Evolutionary conservation across 2,329 filamentous ascomycete genomes (phyloP).

Genomic region (Alternaria panax): DNA sequence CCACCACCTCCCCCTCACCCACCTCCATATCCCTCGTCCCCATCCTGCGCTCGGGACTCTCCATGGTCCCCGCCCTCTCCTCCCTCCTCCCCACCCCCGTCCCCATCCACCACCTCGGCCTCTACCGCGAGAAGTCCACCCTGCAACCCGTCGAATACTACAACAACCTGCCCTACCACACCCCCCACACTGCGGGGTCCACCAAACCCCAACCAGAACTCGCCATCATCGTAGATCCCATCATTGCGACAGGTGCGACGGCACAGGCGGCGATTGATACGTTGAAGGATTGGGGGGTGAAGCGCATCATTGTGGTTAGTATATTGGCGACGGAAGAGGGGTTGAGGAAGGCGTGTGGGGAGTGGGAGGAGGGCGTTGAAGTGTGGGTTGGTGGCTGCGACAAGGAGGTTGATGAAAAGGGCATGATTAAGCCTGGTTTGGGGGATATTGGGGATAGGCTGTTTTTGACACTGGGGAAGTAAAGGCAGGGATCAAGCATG

Average conservation of each 20-base stretch:
- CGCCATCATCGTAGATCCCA: conserved; percentile 86
- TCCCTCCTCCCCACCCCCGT: conserved; percentile 80
- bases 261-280: conserved; percentile 89
- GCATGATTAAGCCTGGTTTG: conserved; percentile 90
- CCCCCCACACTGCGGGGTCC: conserved; percentile 48
- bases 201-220: conserved; percentile 59
- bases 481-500: background rate
- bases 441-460: conserved; percentile 91
- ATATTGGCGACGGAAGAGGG: conserved; percentile 77
- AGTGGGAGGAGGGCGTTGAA: conserved; percentile 80
- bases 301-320: conserved; percentile 76
- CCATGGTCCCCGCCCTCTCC: conserved; percentile 88
- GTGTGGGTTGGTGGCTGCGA: conserved; percentile 87
- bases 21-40: conserved; percentile 80
- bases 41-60: conserved; percentile 89
- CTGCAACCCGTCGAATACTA: conserved; percentile 95
- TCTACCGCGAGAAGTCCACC: conserved; percentile 88
- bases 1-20: conserved; percentile 68
- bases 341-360: conserved; percentile 72
- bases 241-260: conserved; percentile 93
- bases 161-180: conserved; percentile 89
- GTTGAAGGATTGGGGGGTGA: conserved; percentile 89
- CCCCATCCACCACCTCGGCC: conserved; percentile 89
- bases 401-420: conserved; percentile 72
- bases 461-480: conserved; percentile 86